Conservation (phyloP, 2,329 filamentous ascomycete species). For the Fusarium sp. region DNA sequence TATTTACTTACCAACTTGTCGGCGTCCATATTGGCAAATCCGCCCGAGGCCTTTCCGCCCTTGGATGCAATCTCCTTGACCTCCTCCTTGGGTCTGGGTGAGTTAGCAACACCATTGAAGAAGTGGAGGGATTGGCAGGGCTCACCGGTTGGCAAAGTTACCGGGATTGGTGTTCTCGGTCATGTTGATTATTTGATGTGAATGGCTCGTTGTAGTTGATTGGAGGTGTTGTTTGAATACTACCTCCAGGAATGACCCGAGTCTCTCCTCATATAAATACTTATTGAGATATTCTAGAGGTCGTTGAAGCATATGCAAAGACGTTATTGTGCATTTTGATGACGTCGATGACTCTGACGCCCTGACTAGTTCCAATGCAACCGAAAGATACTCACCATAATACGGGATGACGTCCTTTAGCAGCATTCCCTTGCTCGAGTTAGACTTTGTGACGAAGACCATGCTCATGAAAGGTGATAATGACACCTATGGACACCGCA, state of each 20-base stretch:
- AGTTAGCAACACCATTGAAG: not conserved
- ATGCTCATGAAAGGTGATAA: not conserved
- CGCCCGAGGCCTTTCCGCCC: constrained; percentile 53
- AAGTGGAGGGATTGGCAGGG: too few species aligned
- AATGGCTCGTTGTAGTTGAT: not conserved
- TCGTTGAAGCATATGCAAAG: not conserved
- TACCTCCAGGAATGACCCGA: rapidly evolving
- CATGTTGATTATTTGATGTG: constrained; percentile 19
- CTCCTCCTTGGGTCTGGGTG: constrained; percentile 53
- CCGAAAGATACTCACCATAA: not conserved
- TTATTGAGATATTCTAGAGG: not conserved
- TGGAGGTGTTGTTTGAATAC: not conserved
- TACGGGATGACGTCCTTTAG: constrained; percentile 9
- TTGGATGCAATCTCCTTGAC: constrained; percentile 55
- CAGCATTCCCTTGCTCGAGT: not conserved
- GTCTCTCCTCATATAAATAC: not conserved
- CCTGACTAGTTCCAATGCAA: not conserved
- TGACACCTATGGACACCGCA: not conserved
- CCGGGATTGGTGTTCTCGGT: constrained; percentile 41
- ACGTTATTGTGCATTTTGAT: not conserved
- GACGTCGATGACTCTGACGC: constrained; percentile 10
- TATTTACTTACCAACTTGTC: constrained; percentile 52
- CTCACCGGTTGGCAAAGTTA: constrained; percentile 44
- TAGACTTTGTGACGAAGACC: not conserved
- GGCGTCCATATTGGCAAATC: constrained; percentile 54